Conservation (phyloP, 2,329 filamentous ascomycete genomes). For the Calycina marina region DNA sequence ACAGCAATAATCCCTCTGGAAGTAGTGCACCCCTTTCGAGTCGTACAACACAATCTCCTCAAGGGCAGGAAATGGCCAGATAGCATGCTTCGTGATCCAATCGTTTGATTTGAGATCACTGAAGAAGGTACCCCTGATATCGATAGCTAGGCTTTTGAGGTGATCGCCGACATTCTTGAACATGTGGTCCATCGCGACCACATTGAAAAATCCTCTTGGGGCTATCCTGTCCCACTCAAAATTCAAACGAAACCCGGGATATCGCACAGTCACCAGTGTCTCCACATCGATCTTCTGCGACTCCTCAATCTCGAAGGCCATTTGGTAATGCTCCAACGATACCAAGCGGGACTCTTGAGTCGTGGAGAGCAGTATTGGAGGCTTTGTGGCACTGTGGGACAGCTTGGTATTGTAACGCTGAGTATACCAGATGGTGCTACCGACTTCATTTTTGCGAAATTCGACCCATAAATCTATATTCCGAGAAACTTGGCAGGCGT, state of each 20-base stretch:
- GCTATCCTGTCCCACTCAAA: background rate
- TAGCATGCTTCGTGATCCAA: background rate
- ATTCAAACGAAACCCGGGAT: background rate
- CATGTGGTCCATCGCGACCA: background rate
- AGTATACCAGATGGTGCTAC: background rate
- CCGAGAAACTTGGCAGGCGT: conserved; percentile 29
- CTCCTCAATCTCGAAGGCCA: background rate
- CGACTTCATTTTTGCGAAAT: background rate
- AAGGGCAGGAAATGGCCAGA: background rate
- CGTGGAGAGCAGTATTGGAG: background rate
- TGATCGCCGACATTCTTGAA: background rate
- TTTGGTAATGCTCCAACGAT: background rate
- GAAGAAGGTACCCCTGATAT: background rate
- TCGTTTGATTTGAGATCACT: background rate
- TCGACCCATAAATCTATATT: conserved; percentile 17
- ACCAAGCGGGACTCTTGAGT: background rate
- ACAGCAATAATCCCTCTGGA: no score
- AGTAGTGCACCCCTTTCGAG: background rate
- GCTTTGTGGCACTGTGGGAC: background rate
- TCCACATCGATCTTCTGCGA: background rate
- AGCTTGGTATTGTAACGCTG: background rate
- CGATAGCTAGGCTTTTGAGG: background rate
- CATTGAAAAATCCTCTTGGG: background rate
- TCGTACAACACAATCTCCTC: conserved; percentile 1
- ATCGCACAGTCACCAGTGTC: background rate